A percentile compares a stretch with the other conserved stretches of the same genome.
These are phyloP conservation scores for Pulveroboletus sp. DNA, from an alignment of 768 basidiomycete species.

Conservation along the genomic window DNA sequence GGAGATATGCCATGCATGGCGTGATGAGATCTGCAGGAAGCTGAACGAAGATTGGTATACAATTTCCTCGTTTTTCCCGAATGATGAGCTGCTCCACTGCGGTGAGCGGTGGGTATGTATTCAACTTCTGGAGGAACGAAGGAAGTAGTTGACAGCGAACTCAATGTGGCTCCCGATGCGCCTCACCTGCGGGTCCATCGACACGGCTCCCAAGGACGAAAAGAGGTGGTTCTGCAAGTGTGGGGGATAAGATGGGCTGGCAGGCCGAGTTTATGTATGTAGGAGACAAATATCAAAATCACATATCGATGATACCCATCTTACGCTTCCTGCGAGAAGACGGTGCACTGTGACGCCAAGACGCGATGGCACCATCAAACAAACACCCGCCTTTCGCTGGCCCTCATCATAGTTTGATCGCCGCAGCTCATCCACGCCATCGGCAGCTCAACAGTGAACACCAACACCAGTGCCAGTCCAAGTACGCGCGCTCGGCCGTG, in stretches of 20 bases:
- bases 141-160: conserved; percentile 54
- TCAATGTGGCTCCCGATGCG: neutral
- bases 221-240: neutral
- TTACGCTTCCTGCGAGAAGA: no score
- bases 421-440: neutral
- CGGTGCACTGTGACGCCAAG: neutral
- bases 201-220: neutral
- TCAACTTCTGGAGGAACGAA: conserved; percentile 50
- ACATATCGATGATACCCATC: no score
- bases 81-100: conserved; percentile 73
- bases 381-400: neutral
- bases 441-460: neutral
- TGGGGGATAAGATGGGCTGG: neutral
- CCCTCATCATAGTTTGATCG: neutral
- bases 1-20: conserved; percentile 94
- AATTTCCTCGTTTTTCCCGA: conserved; percentile 82
- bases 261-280: conserved; percentile 4
- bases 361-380: neutral
- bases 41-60: conserved; percentile 88
- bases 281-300: neutral
- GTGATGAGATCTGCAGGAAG: conserved; percentile 95
- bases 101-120: conserved; percentile 67
- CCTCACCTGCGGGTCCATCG: conserved; percentile 51
- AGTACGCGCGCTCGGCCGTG: neutral
- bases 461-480: neutral